Evolutionary conservation across 2,329 filamentous ascomycete genomes (phyloP), one percentile per base, ranked within the genome.

Genomic region (Aspergillus pseudoglaucus): DNA sequence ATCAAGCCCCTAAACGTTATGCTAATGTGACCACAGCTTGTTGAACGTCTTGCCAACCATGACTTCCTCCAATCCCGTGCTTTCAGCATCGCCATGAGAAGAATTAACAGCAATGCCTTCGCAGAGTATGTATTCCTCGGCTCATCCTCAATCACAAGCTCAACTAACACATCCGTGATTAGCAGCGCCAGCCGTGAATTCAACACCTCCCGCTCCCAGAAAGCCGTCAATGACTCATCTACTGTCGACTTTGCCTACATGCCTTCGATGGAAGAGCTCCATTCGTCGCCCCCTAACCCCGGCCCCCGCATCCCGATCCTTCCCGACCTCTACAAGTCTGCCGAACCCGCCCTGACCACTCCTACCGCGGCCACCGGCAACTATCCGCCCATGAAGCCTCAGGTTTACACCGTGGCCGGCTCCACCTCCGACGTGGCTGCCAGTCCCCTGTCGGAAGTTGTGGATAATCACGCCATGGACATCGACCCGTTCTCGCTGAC

Each of bases 171-270:
- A 43, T 58, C 42, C 48, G 57, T 65, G 75, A 45, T 68, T 30
- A 30, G 74, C 54, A 77, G 81, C 74, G 71, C 57, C 55, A 67
- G 65, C 52, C 76, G 80, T 47, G 73, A 77, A 60, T 83, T 84
- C 75, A 84, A 84, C 69, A 82, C 80, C 51, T 80, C 75, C 53
- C 77, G 78, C 51, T 65, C 73, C 51, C 67, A 75, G 46, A 82
- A 82, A 62, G 67, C 77, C 23, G 72, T 78, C 53, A 74, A 77
- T 46, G 81, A 84, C 67, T 69, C 66, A 50, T 82, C 79, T 37
- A 81, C 80, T 38, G 79, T 84, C 50, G 81, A 84, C 69, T 83
- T 84, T 59, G 75, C 76, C 57, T 83, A 77, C 68, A 71, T 84
- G 55, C 81, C 81, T 32, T 70, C 72, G 47, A 70, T 75, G 55